Percentiles rank a stretch among this genome's conserved stretches.
Conservation (phyloP, 2,329 filamentous ascomycete species). For the Akanthomyces dipterigenus region DNA sequence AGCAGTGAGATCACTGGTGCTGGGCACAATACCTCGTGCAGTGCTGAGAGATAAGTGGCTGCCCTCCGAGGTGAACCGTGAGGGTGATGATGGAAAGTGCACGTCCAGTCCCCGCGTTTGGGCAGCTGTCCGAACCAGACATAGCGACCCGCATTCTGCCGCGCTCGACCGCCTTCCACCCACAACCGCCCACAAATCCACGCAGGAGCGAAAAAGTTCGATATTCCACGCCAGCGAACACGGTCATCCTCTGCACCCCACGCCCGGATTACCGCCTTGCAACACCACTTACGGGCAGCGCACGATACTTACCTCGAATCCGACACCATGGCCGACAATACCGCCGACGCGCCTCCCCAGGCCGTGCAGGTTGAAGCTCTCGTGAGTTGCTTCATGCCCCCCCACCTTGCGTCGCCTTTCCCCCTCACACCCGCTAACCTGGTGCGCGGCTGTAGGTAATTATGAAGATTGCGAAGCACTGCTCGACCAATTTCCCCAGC, state of each 20-base stretch:
- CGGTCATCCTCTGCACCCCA: slow-evolving; percentile 18
- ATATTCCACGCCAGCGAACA: slow-evolving; percentile 28
- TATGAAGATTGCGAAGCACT: slow-evolving; percentile 98
- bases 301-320: slow-evolving; percentile 20
- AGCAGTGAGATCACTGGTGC: slow-evolving; percentile 6
- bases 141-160: slow-evolving; percentile 27
- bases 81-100: slow-evolving; percentile 8
- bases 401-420: slow-evolving; percentile 27
- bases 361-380: slow-evolving; percentile 91
- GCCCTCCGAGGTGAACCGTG: not conserved
- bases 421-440: slow-evolving; percentile 16
- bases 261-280: slow-evolving; percentile 19
- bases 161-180: slow-evolving; percentile 30
- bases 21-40: slow-evolving; percentile 12
- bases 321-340: slow-evolving; percentile 50
- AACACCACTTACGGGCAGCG: slow-evolving; percentile 19
- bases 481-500: slow-evolving; percentile 79
- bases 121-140: not conserved
- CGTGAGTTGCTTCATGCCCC: slow-evolving; percentile 51
- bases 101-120: not conserved
- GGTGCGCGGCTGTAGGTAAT: slow-evolving; percentile 57
- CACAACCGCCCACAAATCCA: slow-evolving; percentile 39
- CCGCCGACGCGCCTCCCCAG: slow-evolving; percentile 67
- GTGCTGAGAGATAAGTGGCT: not conserved
- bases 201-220: slow-evolving; percentile 32